A percentile compares a stretch with the other conserved stretches of the same genome.
These are phyloP conservation scores for Leishmania amazonensis DNA, from an alignment of 208 protist genomes.

Conservation along the genomic window DNA sequence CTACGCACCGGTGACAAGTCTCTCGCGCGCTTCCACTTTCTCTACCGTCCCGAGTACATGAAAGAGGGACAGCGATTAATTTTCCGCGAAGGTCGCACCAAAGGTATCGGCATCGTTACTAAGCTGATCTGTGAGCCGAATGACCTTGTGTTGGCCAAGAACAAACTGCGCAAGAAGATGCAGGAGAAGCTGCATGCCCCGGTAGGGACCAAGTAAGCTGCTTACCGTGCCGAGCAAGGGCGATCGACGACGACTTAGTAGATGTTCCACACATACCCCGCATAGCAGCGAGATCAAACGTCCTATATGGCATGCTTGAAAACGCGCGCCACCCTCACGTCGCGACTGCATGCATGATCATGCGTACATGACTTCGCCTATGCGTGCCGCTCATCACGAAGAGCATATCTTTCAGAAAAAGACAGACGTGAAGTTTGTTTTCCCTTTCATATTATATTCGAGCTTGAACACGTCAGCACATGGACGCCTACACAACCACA, in stretches of 20 bases:
- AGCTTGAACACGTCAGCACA: no score
- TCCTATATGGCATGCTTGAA: neutral
- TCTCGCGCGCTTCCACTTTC: conserved; percentile 94
- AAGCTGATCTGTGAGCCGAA: conserved; percentile 58
- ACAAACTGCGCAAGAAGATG: conserved; percentile 42
- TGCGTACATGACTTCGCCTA: no score
- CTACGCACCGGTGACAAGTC: conserved; percentile 95
- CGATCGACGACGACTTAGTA: no score
- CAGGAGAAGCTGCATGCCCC: conserved; percentile 21
- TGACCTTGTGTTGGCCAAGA: conserved; percentile 48
- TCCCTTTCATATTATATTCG: no score
- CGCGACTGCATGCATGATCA: no score
- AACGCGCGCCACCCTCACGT: no score
- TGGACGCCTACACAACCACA: no score
- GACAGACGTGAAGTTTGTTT: no score
- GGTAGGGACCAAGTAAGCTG: conserved; percentile 1
- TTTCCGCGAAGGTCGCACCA: conserved; percentile 95
- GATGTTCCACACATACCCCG: no score
- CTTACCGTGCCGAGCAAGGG: neutral
- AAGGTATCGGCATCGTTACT: conserved; percentile 92
- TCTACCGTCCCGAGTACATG: conserved; percentile 95
- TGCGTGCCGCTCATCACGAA: no score
- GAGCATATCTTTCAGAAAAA: no score
- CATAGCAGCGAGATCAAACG: neutral
- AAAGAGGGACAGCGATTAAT: conserved; percentile 90